Percentiles rank a stretch among this genome's conserved stretches.
Conservation (phyloP, 495 filamentous ascomycete genomes). For the Lasiosphaeria hispida region DNA sequence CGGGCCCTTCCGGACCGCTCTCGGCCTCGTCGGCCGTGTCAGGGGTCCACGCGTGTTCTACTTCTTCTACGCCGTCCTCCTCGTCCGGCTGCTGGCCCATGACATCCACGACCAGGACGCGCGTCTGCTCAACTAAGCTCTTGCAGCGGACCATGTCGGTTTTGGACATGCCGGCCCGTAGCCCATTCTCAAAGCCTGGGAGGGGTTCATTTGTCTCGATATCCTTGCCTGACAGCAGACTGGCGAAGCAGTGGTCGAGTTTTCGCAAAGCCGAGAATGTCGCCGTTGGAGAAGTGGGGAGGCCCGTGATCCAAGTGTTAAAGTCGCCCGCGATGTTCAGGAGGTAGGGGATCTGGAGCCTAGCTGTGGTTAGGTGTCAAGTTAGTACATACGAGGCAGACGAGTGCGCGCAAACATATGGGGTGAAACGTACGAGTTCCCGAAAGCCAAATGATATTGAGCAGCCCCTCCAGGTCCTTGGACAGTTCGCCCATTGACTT, state of each 20-base stretch:
- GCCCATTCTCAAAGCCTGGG: constrained; percentile 63
- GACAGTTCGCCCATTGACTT: constrained; percentile 64
- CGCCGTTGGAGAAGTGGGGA: constrained; percentile 60
- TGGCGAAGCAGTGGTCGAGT: constrained; percentile 73
- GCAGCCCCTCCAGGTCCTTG: constrained; percentile 64
- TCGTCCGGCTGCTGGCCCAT: constrained; percentile 48
- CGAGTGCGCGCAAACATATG: not conserved
- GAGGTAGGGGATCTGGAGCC: constrained; percentile 78
- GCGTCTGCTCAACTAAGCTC: constrained; percentile 67
- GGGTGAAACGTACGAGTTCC: constrained; percentile 65
- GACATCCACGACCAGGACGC: constrained; percentile 63
- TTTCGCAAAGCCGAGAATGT: constrained; percentile 71
- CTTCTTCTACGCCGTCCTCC: constrained; percentile 40
- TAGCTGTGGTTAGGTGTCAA: constrained; percentile 48
- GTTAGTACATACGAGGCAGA: too few relatives aligned
- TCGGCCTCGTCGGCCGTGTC: constrained; percentile 21
- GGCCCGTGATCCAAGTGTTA: constrained; percentile 61
- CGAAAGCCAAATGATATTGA: constrained; percentile 78
- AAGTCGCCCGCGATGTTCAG: constrained; percentile 71
- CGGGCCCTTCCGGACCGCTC: constrained; percentile 12
- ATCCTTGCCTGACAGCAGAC: constrained; percentile 65
- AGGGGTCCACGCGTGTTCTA: constrained; percentile 17
- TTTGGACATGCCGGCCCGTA: constrained; percentile 50
- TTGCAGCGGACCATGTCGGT: constrained; percentile 84
- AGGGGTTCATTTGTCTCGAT: constrained; percentile 60